Percentiles rank a stretch among this genome's conserved stretches.
These are phyloP conservation scores for Adiantum capillusveneris DNA, from an alignment of 75 land plant genomes.

Conservation along the genomic window DNA sequence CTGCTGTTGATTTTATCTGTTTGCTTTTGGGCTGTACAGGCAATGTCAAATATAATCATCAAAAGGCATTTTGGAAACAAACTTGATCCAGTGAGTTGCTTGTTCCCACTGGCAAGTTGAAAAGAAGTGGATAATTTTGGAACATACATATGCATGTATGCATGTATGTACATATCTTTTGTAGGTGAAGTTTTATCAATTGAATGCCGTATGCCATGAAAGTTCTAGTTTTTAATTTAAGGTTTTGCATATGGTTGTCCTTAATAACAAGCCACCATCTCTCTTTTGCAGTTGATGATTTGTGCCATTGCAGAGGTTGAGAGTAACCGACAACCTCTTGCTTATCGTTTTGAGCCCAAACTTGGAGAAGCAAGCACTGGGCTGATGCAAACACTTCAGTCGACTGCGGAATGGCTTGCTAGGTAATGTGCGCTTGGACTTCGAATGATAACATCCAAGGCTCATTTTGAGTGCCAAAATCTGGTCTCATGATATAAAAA, in stretches of 20 bases:
- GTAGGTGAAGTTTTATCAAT: too few species aligned
- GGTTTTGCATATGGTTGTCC: neutral
- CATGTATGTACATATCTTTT: too few species aligned
- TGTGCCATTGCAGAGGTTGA: constrained; percentile 93
- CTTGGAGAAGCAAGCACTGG: constrained; percentile 57
- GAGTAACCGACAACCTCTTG: constrained; percentile 73
- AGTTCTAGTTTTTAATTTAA: too few species aligned
- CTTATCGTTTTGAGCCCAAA: constrained; percentile 44
- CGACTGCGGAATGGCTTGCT: constrained; percentile 70
- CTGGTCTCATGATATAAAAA: too few species aligned
- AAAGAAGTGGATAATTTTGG: too few species aligned
- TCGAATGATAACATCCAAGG: too few species aligned
- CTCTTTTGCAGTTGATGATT: constrained; percentile 56
- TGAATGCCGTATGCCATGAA: too few species aligned
- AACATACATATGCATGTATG: too few species aligned
- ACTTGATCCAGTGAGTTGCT: constrained; percentile 64
- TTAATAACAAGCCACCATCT: neutral
- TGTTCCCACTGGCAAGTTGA: too few species aligned
- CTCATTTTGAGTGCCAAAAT: too few species aligned
- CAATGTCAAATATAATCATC: constrained; percentile 65
- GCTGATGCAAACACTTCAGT: constrained; percentile 65
- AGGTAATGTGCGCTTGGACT: too few species aligned
- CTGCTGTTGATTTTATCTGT: neutral
- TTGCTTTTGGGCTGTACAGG: constrained; percentile 39
- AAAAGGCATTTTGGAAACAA: constrained; percentile 55